These are phyloP conservation scores for Epichloe festucae DNA, from an alignment of 2,329 filamentous ascomycete genomes.

Conservation along the genomic window DNA sequence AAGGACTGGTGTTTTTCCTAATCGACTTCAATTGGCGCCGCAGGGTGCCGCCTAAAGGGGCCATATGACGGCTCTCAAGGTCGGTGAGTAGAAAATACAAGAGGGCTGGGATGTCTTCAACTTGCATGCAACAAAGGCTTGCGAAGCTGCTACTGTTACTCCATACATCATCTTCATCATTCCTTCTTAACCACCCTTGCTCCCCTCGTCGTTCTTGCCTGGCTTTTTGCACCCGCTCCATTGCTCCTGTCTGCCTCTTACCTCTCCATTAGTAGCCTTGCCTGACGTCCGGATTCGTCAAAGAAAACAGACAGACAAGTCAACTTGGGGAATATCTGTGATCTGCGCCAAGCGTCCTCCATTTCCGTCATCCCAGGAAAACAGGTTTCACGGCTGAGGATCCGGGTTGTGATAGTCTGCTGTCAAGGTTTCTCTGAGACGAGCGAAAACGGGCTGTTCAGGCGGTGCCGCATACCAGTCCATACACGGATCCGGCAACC, in stretches of 20 bases:
- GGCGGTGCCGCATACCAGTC: conserved; percentile 6
- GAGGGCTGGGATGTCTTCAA: conserved; percentile 8
- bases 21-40: conserved; percentile 1
- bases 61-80: conserved; percentile 2
- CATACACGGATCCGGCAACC: conserved; percentile 4
- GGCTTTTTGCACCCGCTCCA: not conserved
- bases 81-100: conserved; percentile 7
- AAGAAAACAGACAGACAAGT: not conserved
- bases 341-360: not conserved
- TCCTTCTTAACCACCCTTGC: not conserved
- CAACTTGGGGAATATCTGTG: not conserved
- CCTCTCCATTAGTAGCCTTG: not conserved
- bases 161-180: not conserved
- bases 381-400: not conserved
- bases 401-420: not conserved
- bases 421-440: not conserved
- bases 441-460: conserved; percentile 4
- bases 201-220: not conserved
- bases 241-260: not conserved
- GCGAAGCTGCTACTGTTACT: not conserved
- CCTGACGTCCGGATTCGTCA: not conserved
- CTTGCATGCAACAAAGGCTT: conserved; percentile 1
- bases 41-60: not conserved
- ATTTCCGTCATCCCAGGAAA: not conserved
- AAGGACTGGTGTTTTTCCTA: not conserved